Evolutionary conservation across 2,329 filamentous ascomycete genomes (phyloP), one percentile per base, ranked within the genome.

Genomic region (Colletotrichum incanum): DNA sequence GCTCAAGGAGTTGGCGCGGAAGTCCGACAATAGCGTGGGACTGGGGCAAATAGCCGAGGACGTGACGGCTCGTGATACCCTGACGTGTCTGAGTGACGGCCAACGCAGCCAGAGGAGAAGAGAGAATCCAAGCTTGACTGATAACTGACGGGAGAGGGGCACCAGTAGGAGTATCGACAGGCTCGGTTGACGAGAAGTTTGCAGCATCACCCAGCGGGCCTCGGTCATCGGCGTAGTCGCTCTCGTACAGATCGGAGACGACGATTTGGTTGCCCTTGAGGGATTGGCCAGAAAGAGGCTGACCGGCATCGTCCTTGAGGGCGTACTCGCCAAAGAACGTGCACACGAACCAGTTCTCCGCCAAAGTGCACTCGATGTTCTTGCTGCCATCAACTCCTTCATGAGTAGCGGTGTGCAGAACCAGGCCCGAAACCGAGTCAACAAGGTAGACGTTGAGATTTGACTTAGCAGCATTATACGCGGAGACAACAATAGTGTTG

Each of bases 261-360:
- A 95, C 89, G 9, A 98, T 87, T 77, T 98, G 94, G 81, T 97
- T 94, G 47, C 95, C 95, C 81, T 94, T 94, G 72, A 95, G 89
- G 5, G 85, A 81, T 67, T 88, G 86, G n/a, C 86, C 82, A 3
- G 84, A 78, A 8, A 65, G 61, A 16, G 72, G 68, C 26, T 74
- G 70, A 2, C 75, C 75, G 23, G 80, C 79, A 31, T 87, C 84
- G 73, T 91, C 89, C 54, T 86, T 82, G 41, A 92, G 86, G 3
- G 84, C 83, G 78, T 91, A 92, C 76, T 89, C 83, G 45, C 88
- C 89, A 77, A 89, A 93, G 81, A 95, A 93, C 9, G 94, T 93
- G 84, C 97, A 98, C 8, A 92, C 89, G 78, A 97, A 95, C 95
- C 96, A 98, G 83, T 99, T 98, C 85, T 99, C 96, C 0, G 95